Evolutionary conservation across 2,329 filamentous ascomycete species (phyloP).

Genomic region (Cladophialophora chaetospira): DNA sequence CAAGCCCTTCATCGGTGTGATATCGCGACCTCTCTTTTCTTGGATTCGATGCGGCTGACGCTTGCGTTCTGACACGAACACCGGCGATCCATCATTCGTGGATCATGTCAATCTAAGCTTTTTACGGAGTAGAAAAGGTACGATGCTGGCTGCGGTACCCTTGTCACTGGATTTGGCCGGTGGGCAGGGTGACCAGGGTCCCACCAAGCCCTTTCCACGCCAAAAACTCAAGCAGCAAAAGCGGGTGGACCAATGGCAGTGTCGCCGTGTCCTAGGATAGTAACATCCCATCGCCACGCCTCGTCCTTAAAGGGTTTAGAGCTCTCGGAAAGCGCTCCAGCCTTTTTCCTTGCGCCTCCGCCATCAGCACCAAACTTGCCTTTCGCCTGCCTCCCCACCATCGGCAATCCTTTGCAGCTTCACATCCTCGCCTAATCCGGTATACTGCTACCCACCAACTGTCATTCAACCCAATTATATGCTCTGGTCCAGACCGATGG

Average conservation of each 20-base stretch:
- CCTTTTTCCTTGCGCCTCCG: constrained; percentile 7
- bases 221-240: background rate
- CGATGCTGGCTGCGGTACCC: background rate
- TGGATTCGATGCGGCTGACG: constrained; percentile 7
- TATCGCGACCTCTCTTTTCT: background rate
- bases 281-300: constrained; percentile 1
- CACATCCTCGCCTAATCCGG: constrained; percentile 2
- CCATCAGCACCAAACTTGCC: constrained; percentile 7
- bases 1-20: background rate
- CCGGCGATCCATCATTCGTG: constrained; percentile 1
- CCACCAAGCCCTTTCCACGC: background rate
- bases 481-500: constrained; percentile 19
- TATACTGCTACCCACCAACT: background rate
- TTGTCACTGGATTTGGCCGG: background rate
- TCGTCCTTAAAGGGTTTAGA: background rate
- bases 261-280: constrained; percentile 9
- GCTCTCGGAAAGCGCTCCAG: background rate
- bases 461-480: constrained; percentile 2
- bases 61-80: constrained; percentile 3
- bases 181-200: constrained; percentile 1
- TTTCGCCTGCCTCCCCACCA: background rate
- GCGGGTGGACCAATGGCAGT: constrained; percentile 5
- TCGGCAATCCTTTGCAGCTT: background rate
- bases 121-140: constrained; percentile 6
- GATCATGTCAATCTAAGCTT: constrained; percentile 4